These are phyloP conservation scores for Fraxinus baroniana DNA, from an alignment of 305 asterid species.

Conservation along the genomic window DNA sequence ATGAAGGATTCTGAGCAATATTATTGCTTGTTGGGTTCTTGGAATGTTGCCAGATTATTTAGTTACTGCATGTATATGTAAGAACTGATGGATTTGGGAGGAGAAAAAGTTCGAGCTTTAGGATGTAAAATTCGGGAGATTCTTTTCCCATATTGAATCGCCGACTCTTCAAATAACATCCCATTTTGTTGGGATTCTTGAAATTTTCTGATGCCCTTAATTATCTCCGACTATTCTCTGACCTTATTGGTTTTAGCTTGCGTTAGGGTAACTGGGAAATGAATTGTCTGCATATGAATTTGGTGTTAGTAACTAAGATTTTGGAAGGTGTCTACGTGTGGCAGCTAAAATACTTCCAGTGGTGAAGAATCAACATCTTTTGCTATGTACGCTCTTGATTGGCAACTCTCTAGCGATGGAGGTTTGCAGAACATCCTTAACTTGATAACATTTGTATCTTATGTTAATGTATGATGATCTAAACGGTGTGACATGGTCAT, in stretches of 20 bases:
- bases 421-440: constrained; percentile 50
- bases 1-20: not conserved
- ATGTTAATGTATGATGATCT: not conserved
- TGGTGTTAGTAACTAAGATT: constrained; percentile 2
- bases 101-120: constrained; percentile 5
- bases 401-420: constrained; percentile 99
- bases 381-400: constrained; percentile 98
- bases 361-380: constrained; percentile 94
- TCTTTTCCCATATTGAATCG: not conserved
- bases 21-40: not conserved
- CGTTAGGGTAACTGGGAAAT: constrained; percentile 7
- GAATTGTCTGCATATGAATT: constrained; percentile 13
- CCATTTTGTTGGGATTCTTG: not conserved
- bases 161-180: not conserved
- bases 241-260: not conserved
- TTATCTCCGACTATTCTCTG: not conserved
- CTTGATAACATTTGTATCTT: constrained; percentile 9
- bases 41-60: constrained; percentile 7
- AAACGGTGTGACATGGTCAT: not conserved
- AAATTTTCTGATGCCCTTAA: not conserved
- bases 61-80: constrained; percentile 10
- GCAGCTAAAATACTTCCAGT: constrained; percentile 97
- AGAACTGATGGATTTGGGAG: not conserved
- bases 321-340: constrained; percentile 19
- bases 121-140: not conserved